Evolutionary conservation across 192 early-diverging fungal species (phyloP).

Genomic region (Diversispora eburnea): DNA sequence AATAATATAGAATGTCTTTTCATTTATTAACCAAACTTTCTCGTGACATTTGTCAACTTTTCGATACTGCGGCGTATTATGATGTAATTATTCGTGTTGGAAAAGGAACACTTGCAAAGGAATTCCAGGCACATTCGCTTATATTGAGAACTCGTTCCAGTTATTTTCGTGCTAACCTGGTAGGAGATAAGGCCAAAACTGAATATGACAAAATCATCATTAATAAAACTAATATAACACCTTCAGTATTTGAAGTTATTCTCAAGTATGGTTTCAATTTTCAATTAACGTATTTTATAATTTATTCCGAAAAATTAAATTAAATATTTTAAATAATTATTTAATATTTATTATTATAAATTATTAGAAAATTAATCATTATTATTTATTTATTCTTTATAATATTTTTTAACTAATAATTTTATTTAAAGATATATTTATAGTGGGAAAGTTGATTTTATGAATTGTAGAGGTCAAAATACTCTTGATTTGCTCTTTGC

Average conservation of each 20-base stretch:
- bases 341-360: background rate
- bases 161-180: background rate
- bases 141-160: constrained; percentile 3
- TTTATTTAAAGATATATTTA: background rate
- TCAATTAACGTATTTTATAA: background rate
- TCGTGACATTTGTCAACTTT: constrained; percentile 1
- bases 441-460: constrained; percentile 14
- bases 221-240: background rate
- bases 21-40: constrained; percentile 15
- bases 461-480: background rate
- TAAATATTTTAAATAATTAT: background rate
- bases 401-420: no score
- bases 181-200: background rate
- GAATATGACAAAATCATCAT: constrained; percentile 5
- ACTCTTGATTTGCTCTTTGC: constrained; percentile 10
- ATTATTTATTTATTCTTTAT: background rate
- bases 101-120: background rate
- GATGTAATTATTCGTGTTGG: constrained; percentile 15
- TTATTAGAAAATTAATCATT: background rate
- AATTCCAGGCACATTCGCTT: constrained; percentile 9
- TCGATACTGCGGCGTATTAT: constrained; percentile 5
- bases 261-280: background rate
- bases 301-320: background rate
- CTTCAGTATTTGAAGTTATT: constrained; percentile 7
- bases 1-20: background rate